Conservation (phyloP, 2,329 filamentous ascomycete species). For the Keithomyces neogunnii region DNA sequence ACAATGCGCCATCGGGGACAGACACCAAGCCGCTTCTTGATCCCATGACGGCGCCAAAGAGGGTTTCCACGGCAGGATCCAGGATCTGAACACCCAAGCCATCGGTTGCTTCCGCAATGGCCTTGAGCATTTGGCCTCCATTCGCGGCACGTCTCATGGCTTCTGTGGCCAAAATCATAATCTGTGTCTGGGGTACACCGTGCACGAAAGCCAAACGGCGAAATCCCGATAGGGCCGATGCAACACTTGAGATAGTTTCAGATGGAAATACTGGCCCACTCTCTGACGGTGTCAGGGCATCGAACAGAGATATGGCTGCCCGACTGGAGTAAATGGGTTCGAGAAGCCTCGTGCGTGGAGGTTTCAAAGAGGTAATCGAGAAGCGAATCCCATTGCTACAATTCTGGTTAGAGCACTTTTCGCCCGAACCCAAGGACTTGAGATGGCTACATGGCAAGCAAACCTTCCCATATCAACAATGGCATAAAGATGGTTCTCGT, state of each 20-base stretch:
- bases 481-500: slow-evolving; percentile 42
- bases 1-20: slow-evolving; percentile 57
- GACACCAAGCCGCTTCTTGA: slow-evolving; percentile 64
- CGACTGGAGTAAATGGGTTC: slow-evolving; percentile 72
- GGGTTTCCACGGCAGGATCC: slow-evolving; percentile 71
- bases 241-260: slow-evolving; percentile 56
- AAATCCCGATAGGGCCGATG: slow-evolving; percentile 61
- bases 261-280: slow-evolving; percentile 34
- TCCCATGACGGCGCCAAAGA: slow-evolving; percentile 70
- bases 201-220: slow-evolving; percentile 61
- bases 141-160: slow-evolving; percentile 78
- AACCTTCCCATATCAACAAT: slow-evolving; percentile 55
- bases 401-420: not conserved
- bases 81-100: slow-evolving; percentile 66
- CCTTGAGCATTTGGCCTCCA: slow-evolving; percentile 54
- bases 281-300: slow-evolving; percentile 55
- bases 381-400: slow-evolving; percentile 85
- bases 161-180: slow-evolving; percentile 78
- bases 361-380: slow-evolving; percentile 75
- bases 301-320: slow-evolving; percentile 76
- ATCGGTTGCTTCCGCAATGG: slow-evolving; percentile 51
- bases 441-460: slow-evolving; percentile 2
- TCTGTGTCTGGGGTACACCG: slow-evolving; percentile 53
- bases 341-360: slow-evolving; percentile 62
- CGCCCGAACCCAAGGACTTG: not conserved